A percentile compares a stretch with the other conserved stretches of the same genome.
Evolutionary conservation across 352 stramenopile species (phyloP).

Genomic region (Phytophthora constricta): DNA sequence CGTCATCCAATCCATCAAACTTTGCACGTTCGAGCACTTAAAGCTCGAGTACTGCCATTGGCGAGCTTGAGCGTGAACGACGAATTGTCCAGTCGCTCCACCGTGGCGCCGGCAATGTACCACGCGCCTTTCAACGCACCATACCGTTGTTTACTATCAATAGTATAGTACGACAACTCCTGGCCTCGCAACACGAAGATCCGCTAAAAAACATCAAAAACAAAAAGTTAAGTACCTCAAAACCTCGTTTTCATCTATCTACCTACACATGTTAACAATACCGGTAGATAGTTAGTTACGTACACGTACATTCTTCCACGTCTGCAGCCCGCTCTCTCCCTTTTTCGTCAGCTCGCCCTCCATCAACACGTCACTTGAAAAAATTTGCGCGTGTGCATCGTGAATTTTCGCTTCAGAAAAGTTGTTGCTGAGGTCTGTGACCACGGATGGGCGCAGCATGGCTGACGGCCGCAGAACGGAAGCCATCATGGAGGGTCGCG

Average conservation of each 20-base stretch:
- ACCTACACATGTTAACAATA: too few species aligned
- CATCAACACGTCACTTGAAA: slow-evolving; percentile 74
- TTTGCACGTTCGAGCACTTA: slow-evolving; percentile 62
- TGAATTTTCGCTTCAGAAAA: slow-evolving; percentile 69
- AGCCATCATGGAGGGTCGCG: slow-evolving; percentile 37
- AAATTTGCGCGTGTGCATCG: slow-evolving; percentile 61
- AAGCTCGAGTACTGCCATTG: slow-evolving; percentile 38
- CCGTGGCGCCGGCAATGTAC: slow-evolving; percentile 47
- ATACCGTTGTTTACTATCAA: slow-evolving; percentile 59
- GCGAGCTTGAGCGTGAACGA: slow-evolving; percentile 40
- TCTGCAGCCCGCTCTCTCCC: slow-evolving; percentile 61
- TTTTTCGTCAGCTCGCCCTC: slow-evolving; percentile 76
- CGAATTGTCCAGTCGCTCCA: slow-evolving; percentile 62
- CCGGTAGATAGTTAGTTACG: too few species aligned
- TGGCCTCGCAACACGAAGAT: slow-evolving; percentile 77
- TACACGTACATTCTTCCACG: slow-evolving; percentile 73
- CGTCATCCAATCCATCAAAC: slow-evolving; percentile 81
- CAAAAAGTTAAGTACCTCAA: too few species aligned
- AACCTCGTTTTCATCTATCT: too few species aligned
- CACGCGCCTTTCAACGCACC: slow-evolving; percentile 70
- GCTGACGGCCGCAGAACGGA: slow-evolving; percentile 40
- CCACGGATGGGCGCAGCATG: slow-evolving; percentile 55
- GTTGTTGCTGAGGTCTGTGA: slow-evolving; percentile 63
- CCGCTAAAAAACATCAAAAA: slow-evolving; percentile 34
- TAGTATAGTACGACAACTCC: slow-evolving; percentile 74